Conservation (phyloP, 805 yeast species). For the Cyberlindnera bimundalis region DNA sequence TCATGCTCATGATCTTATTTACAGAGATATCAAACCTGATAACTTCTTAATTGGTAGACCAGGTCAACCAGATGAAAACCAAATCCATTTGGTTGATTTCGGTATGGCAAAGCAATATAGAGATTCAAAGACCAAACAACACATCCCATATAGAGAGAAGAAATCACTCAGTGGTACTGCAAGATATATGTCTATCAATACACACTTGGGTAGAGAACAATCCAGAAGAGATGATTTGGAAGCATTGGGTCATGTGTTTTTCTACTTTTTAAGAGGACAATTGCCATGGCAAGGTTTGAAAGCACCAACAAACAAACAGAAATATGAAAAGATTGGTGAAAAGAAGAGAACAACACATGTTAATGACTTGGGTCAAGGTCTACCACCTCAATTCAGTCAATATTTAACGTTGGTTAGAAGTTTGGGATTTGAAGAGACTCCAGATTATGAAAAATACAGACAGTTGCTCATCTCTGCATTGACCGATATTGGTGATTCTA, state of each 20-base stretch:
- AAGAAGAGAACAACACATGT: slow-evolving; percentile 71
- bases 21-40: slow-evolving; percentile 82
- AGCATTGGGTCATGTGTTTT: slow-evolving; percentile 77
- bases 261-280: slow-evolving; percentile 73
- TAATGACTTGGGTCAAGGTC: slow-evolving; percentile 52
- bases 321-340: slow-evolving; percentile 81
- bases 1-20: slow-evolving; percentile 73
- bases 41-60: slow-evolving; percentile 71
- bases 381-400: slow-evolving; percentile 72
- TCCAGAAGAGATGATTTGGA: slow-evolving; percentile 81
- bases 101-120: slow-evolving; percentile 87
- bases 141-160: slow-evolving; percentile 78
- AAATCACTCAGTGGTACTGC: slow-evolving; percentile 84
- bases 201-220: slow-evolving; percentile 85
- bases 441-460: slow-evolving; percentile 68
- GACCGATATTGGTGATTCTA: slow-evolving; percentile 51
- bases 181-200: slow-evolving; percentile 82
- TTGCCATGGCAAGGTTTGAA: slow-evolving; percentile 90
- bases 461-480: slow-evolving; percentile 58
- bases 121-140: slow-evolving; percentile 75
- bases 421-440: slow-evolving; percentile 74
- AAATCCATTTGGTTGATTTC: slow-evolving; percentile 72
- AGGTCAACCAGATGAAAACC: slow-evolving; percentile 56
- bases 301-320: slow-evolving; percentile 80
- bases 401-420: slow-evolving; percentile 66